These are phyloP conservation scores for Ophiorrhiza pumila DNA, from an alignment of 257 asterid species.

Conservation along the genomic window DNA sequence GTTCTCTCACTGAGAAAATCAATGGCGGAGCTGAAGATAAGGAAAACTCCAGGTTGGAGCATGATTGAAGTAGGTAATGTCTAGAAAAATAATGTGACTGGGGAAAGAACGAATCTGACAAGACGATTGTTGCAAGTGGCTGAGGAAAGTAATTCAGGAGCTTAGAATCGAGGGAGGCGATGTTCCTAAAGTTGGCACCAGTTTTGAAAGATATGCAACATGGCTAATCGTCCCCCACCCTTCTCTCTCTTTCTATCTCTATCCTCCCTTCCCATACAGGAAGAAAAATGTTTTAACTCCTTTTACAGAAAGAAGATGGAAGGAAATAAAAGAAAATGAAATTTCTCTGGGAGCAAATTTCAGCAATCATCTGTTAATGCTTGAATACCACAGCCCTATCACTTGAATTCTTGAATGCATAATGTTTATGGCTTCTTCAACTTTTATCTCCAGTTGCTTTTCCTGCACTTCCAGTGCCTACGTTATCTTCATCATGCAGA, in stretches of 20 bases:
- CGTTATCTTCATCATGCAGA: not conserved
- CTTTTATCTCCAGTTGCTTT: not conserved
- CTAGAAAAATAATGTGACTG: slow-evolving; percentile 47
- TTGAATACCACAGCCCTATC: not conserved
- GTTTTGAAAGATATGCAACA: slow-evolving; percentile 59
- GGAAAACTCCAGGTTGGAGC: slow-evolving; percentile 80
- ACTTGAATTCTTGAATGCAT: not conserved
- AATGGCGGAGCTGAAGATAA: slow-evolving; percentile 50
- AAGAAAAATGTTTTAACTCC: not conserved
- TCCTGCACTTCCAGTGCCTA: not conserved
- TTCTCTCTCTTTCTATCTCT: too few species aligned
- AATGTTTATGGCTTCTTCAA: not conserved
- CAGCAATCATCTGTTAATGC: not conserved
- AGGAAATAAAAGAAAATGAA: not conserved
- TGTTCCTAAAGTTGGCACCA: slow-evolving; percentile 44
- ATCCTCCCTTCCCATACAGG: not conserved
- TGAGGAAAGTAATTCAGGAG: slow-evolving; percentile 44
- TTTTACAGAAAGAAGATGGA: not conserved
- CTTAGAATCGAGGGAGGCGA: slow-evolving; percentile 56
- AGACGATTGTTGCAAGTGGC: slow-evolving; percentile 48
- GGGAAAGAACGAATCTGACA: slow-evolving; percentile 30
- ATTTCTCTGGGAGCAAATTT: too few species aligned
- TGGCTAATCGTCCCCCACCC: too few species aligned
- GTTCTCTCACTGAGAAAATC: slow-evolving; percentile 51
- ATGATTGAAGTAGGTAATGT: slow-evolving; percentile 58